Evolutionary conservation across 108 stramenopile species (phyloP).

Genomic region (Nitzschia palea): DNA sequence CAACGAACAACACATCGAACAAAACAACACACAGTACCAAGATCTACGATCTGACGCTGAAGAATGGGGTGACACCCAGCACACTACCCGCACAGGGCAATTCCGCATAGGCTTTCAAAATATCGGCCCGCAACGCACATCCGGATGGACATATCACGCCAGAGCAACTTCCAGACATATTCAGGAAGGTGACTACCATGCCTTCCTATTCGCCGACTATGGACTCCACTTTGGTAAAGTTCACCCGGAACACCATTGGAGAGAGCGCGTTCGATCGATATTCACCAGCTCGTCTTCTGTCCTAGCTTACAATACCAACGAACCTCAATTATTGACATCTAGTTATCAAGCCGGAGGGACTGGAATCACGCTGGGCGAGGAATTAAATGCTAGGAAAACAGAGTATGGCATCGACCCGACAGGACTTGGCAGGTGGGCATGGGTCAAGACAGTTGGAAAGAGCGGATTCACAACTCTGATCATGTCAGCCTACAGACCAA

Average conservation of each 20-base stretch:
- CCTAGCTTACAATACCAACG: not conserved
- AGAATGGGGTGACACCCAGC: not conserved
- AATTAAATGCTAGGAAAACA: not conserved
- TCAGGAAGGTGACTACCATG: not conserved
- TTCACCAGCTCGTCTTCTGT: not conserved
- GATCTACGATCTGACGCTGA: not conserved
- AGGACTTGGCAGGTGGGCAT: constrained; percentile 10
- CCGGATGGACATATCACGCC: not conserved
- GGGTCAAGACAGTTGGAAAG: not conserved
- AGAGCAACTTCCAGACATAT: not conserved
- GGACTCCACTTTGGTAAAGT: not conserved
- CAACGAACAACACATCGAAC: not conserved
- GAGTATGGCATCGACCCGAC: not conserved
- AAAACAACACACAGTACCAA: not conserved
- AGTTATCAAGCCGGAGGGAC: not conserved
- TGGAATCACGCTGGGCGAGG: not conserved
- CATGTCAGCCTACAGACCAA: constrained; percentile 9
- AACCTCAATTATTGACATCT: not conserved
- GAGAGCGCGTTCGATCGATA: not conserved
- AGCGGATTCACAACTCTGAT: not conserved
- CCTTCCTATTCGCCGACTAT: not conserved
- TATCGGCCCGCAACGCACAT: not conserved
- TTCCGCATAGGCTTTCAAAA: not conserved
- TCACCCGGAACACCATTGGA: not conserved
- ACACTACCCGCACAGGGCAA: not conserved